Conservation (phyloP, 345 rosid genomes). For the Lenwebbia sp. region DNA sequence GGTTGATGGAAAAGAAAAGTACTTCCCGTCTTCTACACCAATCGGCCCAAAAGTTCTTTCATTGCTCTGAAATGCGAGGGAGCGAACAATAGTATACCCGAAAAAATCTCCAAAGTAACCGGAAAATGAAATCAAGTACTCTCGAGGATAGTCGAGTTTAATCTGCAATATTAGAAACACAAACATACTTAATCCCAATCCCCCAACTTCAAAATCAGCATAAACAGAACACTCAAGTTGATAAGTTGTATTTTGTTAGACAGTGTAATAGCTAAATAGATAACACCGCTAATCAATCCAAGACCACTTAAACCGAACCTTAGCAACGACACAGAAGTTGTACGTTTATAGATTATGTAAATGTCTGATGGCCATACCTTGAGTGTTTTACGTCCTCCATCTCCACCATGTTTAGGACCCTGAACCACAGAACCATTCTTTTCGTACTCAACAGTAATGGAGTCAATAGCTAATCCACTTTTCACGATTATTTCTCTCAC, state of each 20-base stretch:
- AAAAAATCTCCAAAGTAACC: background rate
- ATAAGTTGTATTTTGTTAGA: background rate
- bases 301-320: background rate
- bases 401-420: background rate
- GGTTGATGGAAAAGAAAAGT: background rate
- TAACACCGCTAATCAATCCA: too few species aligned
- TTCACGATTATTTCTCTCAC: background rate
- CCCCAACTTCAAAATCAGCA: background rate
- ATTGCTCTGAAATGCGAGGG: background rate
- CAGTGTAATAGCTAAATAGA: background rate
- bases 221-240: background rate
- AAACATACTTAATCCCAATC: too few species aligned
- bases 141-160: background rate
- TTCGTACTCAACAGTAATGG: background rate
- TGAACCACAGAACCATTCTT: background rate
- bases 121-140: background rate
- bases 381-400: background rate
- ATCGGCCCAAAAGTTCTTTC: background rate
- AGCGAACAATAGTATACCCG: too few species aligned
- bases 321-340: background rate
- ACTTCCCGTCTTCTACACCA: background rate
- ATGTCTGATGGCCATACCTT: background rate
- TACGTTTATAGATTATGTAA: background rate
- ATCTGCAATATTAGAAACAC: background rate
- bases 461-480: background rate